These are phyloP conservation scores for Erythrophleum fordii DNA, from an alignment of 306 rosid genomes.

Conservation along the genomic window DNA sequence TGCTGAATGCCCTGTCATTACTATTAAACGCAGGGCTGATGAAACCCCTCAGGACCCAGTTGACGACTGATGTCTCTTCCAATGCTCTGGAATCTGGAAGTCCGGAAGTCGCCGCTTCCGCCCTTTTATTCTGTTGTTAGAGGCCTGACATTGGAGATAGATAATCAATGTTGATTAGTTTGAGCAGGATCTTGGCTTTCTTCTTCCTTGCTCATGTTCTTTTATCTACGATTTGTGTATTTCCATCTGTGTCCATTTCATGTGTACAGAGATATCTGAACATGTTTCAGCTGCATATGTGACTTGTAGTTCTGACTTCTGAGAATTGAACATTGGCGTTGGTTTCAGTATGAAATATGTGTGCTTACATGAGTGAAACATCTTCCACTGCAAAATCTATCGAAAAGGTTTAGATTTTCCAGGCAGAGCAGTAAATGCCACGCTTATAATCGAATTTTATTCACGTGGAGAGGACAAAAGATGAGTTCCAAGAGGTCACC, in stretches of 20 bases:
- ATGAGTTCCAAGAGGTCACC: background rate
- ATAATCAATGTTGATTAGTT: conserved; percentile 21
- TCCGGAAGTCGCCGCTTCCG: background rate
- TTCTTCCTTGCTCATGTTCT: background rate
- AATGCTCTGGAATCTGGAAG: background rate
- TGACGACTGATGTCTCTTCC: conserved; percentile 64
- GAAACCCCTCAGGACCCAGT: conserved; percentile 93
- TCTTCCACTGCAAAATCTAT: background rate
- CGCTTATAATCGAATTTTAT: background rate
- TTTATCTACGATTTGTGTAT: conserved; percentile 8
- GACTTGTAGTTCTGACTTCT: conserved; percentile 16
- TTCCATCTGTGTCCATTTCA: conserved; percentile 21
- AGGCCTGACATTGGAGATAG: background rate
- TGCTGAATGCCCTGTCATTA: conserved; percentile 94
- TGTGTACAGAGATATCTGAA: conserved; percentile 32
- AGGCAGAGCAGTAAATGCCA: background rate
- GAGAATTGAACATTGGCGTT: background rate
- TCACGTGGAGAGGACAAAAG: background rate
- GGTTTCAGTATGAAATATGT: background rate
- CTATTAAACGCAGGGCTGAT: conserved; percentile 83
- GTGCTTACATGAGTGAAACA: background rate
- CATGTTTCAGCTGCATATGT: conserved; percentile 8
- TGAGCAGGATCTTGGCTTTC: background rate
- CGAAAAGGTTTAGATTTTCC: background rate
- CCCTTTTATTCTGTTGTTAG: background rate